Evolutionary conservation across 1,284 basidiomycete genomes (phyloP), one percentile per base, ranked within the genome.

Genomic region (Cryptococcus sp.): DNA sequence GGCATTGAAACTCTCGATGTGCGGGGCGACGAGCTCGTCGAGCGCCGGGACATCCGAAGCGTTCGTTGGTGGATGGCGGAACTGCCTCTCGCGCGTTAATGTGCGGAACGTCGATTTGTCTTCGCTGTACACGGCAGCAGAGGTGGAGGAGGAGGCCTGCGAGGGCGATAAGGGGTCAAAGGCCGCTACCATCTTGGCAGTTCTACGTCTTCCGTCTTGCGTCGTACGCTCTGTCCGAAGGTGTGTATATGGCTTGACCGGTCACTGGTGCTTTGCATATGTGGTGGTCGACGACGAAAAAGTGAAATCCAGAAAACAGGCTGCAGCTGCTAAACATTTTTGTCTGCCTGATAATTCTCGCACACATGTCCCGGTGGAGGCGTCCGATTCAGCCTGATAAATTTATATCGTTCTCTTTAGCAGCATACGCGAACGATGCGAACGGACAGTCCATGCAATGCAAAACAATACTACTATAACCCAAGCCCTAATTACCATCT

Each of bases 1-100:
- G 13, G 93, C 88, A 77, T 99, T 96, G 84, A 99, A 99, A 46
- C 91, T 93, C 78, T 98, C 90, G 64, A 99, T 86, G 75, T 97
- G 94, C 11, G 96, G 96, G 31, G 86, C 83, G 56, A 97, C 91
- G 68, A 99, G 91, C 79, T 96, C 91, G 69, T 95, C 92, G 57
- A 99, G 84, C 57, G 91, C 90, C 17, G 87, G 87, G 58, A 91
- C 87, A 17, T 88, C 86, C 41, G 88, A 85, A 20, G 85, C 85
- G 49, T 85, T 80, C 66, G 82, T 82, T 19, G 88, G 84, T 0
- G 96, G 96, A 58, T 87, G 83, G 75, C 85, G 84, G 81, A 97
- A 97, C 4, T 84, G 80, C 13, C 87, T 82, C 80, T 98, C 93
- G 57, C 93, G 86, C 45, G 84, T 82, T 52, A 98, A 83, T 1